Evolutionary conservation across 306 rosid genomes (phyloP).

Genomic region (Cucumis melo): DNA sequence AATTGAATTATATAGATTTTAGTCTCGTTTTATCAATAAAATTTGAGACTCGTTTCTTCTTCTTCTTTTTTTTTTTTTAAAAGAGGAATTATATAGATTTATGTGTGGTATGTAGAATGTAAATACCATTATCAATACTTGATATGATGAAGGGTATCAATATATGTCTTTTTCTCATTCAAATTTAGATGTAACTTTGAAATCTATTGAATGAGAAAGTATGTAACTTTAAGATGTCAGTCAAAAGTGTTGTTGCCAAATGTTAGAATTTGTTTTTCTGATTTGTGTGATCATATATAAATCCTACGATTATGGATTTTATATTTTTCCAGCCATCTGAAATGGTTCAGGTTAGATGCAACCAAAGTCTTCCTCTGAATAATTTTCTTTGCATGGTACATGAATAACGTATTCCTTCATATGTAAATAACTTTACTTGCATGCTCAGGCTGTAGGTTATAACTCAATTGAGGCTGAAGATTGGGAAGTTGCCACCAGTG

Average conservation of each 20-base stretch:
- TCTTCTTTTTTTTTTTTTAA: too few relatives aligned
- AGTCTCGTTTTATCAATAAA: too few relatives aligned
- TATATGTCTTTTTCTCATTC: neutral
- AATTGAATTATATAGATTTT: neutral
- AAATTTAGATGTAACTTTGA: neutral
- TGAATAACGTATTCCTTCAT: neutral
- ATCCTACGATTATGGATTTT: neutral
- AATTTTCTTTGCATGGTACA: neutral
- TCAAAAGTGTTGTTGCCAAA: neutral
- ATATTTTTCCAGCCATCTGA: neutral
- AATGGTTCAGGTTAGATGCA: neutral
- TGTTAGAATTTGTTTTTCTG: neutral
- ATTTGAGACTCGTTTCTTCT: too few relatives aligned
- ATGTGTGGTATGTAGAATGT: neutral
- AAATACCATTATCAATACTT: neutral
- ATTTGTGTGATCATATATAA: neutral
- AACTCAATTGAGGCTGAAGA: conserved; percentile 98
- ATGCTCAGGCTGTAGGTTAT: conserved; percentile 80
- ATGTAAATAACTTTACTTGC: neutral
- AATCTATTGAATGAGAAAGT: neutral
- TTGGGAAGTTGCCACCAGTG: conserved; percentile 95
- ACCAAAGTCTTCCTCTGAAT: neutral
- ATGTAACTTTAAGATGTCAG: neutral
- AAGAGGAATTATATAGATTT: neutral
- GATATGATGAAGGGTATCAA: neutral